A percentile compares a stretch with the other conserved stretches of the same genome.
These are phyloP conservation scores for Thelephora aurantiotincta DNA, from an alignment of 768 basidiomycete species.

Conservation along the genomic window DNA sequence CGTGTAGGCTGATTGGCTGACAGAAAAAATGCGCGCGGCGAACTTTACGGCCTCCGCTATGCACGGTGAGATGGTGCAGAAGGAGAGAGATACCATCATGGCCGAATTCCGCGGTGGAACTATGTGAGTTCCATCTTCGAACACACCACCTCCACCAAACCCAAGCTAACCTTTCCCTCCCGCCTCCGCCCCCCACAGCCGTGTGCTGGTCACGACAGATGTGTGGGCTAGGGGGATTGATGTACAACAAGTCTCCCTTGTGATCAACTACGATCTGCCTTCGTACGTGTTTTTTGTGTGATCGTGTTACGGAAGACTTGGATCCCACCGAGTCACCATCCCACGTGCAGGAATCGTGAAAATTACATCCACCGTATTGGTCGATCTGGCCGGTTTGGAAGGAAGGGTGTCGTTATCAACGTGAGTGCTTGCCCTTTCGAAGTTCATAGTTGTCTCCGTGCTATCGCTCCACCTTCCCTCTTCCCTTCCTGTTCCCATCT, in stretches of 20 bases:
- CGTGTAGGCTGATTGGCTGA: constrained; percentile 84
- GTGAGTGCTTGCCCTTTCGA: constrained; percentile 29
- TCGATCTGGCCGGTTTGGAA: constrained; percentile 95
- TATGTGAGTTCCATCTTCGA: constrained; percentile 38
- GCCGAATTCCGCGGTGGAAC: constrained; percentile 89
- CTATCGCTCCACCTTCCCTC: no score
- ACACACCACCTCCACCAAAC: background rate
- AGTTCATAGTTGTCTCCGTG: background rate
- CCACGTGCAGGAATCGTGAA: constrained; percentile 64
- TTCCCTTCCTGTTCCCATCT: background rate
- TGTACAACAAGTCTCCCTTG: constrained; percentile 93
- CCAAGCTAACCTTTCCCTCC: constrained; percentile 2
- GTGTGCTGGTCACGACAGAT: constrained; percentile 91
- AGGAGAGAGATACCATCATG: constrained; percentile 93
- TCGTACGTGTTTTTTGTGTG: constrained; percentile 39
- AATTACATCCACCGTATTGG: constrained; percentile 99
- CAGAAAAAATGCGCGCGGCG: constrained; percentile 95
- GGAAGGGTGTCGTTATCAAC: constrained; percentile 99
- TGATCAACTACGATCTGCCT: constrained; percentile 94
- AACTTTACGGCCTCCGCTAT: constrained; percentile 96
- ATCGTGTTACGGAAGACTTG: background rate
- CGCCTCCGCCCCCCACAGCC: constrained; percentile 27
- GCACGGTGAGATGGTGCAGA: constrained; percentile 95
- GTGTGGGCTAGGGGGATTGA: constrained; percentile 98
- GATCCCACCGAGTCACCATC: background rate